Conservation (phyloP, 768 basidiomycete genomes). For the Termitomyces sp. region DNA sequence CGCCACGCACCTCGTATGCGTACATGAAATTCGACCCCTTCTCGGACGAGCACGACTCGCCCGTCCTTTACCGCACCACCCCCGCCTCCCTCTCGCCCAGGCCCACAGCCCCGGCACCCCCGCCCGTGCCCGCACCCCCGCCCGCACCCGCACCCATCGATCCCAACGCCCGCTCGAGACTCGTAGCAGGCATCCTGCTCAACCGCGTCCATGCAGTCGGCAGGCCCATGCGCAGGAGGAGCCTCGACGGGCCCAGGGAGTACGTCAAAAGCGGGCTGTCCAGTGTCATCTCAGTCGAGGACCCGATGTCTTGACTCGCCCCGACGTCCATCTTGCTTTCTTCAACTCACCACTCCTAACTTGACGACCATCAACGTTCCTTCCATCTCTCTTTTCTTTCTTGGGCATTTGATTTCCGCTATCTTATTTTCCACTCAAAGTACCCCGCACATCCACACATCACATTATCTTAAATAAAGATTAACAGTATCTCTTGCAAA, state of each 20-base stretch:
- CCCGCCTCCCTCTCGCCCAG: not conserved
- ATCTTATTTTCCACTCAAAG: not conserved
- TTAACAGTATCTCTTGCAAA: not conserved
- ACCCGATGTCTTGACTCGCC: constrained; percentile 4
- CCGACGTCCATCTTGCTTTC: no score
- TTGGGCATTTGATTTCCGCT: not conserved
- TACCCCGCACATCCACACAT: not conserved
- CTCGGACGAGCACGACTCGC: constrained; percentile 8
- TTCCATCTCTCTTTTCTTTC: not conserved
- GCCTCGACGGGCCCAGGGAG: constrained; percentile 24
- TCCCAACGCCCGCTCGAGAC: constrained; percentile 32
- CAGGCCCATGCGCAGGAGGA: constrained; percentile 44
- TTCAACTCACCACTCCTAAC: no score
- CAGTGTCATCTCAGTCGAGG: constrained; percentile 43
- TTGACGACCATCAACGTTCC: not conserved
- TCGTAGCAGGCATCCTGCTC: constrained; percentile 56
- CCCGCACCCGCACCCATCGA: constrained; percentile 7
- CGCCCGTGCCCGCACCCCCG: not conserved
- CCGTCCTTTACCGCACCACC: not conserved
- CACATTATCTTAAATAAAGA: no score
- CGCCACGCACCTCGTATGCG: constrained; percentile 6
- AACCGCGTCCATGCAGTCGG: constrained; percentile 47
- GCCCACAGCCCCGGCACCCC: constrained; percentile 2
- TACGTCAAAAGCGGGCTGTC: constrained; percentile 53
- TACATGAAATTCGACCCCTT: constrained; percentile 18